Evolutionary conservation across 352 stramenopile genomes (phyloP).

Genomic region (Pythium graminicola): DNA sequence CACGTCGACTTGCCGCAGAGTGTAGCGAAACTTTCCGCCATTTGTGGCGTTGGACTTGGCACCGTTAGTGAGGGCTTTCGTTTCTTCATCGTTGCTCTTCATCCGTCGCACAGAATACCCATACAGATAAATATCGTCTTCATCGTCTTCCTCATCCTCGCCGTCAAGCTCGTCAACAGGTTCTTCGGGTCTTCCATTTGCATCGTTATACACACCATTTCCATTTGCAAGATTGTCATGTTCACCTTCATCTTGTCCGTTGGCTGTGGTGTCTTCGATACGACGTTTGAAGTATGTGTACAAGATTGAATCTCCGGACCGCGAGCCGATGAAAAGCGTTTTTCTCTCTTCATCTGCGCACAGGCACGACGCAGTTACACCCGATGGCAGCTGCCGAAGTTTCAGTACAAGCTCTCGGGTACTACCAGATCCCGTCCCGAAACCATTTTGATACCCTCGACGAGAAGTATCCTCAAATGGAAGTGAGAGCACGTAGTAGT

Average conservation of each 20-base stretch:
- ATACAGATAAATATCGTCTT: slow-evolving; percentile 59
- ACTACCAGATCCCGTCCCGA: slow-evolving; percentile 11
- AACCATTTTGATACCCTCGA: slow-evolving; percentile 27
- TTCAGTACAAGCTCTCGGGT: slow-evolving; percentile 30
- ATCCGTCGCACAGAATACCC: slow-evolving; percentile 28
- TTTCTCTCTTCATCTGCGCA: slow-evolving; percentile 52
- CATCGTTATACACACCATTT: slow-evolving; percentile 15
- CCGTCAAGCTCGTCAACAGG: slow-evolving; percentile 49
- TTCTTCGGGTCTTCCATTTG: slow-evolving; percentile 22
- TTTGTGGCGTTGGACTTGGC: not conserved
- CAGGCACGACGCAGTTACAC: slow-evolving; percentile 48
- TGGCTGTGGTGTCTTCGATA: slow-evolving; percentile 6
- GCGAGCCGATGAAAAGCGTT: slow-evolving; percentile 75
- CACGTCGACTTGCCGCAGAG: slow-evolving; percentile 56
- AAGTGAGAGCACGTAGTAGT: slow-evolving; percentile 58
- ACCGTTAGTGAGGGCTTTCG: slow-evolving; percentile 9
- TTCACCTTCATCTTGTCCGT: slow-evolving; percentile 24
- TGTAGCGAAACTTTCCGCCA: slow-evolving; percentile 35
- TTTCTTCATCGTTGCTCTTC: slow-evolving; percentile 16
- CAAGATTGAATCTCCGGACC: slow-evolving; percentile 69
- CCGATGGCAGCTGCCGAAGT: slow-evolving; percentile 44
- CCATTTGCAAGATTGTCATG: slow-evolving; percentile 26
- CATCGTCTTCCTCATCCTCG: slow-evolving; percentile 68
- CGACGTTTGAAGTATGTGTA: slow-evolving; percentile 37
- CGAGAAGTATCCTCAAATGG: slow-evolving; percentile 48